These are phyloP conservation scores for Suillus clintonianus DNA, from an alignment of 768 basidiomycete genomes.

Conservation along the genomic window DNA sequence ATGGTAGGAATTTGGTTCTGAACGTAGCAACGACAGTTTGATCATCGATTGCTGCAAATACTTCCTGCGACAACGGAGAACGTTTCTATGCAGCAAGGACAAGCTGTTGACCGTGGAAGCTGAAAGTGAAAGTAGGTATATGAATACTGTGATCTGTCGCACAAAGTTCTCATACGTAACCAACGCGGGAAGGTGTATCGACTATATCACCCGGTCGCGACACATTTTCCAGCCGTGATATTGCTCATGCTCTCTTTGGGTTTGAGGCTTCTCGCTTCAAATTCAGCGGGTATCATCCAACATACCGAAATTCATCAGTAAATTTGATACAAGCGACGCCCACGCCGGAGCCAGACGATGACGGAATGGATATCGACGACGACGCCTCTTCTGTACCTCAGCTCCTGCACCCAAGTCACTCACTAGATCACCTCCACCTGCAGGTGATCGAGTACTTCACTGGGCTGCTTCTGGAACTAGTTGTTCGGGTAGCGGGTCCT, in stretches of 20 bases:
- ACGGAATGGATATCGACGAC: constrained; percentile 67
- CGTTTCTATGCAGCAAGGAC: constrained; percentile 69
- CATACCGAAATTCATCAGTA: constrained; percentile 34
- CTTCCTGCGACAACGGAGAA: constrained; percentile 49
- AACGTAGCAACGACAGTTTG: constrained; percentile 62
- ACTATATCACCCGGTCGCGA: constrained; percentile 35
- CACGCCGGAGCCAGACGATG: constrained; percentile 34
- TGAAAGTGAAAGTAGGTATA: constrained; percentile 45
- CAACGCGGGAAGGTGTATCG: constrained; percentile 27
- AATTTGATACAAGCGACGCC: constrained; percentile 11
- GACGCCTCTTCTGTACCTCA: constrained; percentile 30
- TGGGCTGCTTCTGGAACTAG: constrained; percentile 59
- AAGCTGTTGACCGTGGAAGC: constrained; percentile 62
- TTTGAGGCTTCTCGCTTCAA: constrained; percentile 33
- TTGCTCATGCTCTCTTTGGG: constrained; percentile 51
- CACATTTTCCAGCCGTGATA: constrained; percentile 49
- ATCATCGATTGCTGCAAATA: constrained; percentile 79
- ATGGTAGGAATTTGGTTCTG: constrained; percentile 23
- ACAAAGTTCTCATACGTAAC: constrained; percentile 1
- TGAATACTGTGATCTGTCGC: background rate
- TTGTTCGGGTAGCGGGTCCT: constrained; percentile 51
- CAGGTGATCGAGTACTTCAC: constrained; percentile 73
- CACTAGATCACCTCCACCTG: constrained; percentile 65
- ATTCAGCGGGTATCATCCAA: constrained; percentile 44
- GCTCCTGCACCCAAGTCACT: constrained; percentile 49